phyloP scores from a whole-genome alignment of 352 stramenopile species.

The Phytophthora pluvialis region DNA sequence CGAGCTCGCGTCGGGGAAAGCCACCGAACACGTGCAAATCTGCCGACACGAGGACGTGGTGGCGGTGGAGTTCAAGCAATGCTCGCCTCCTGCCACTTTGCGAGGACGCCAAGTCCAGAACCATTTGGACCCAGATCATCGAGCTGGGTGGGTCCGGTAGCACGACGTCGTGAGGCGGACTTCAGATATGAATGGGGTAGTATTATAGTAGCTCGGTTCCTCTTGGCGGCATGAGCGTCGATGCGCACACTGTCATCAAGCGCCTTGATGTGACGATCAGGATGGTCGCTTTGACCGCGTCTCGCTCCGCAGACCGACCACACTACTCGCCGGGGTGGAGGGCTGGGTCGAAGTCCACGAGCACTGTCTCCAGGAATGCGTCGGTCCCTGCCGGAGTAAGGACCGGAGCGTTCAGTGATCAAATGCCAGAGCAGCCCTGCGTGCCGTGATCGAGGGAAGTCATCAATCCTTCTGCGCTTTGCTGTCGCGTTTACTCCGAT shows the following conservation, averaged over 20 bases:
- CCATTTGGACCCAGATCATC: neutral
- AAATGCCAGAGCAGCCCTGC: too few relatives aligned
- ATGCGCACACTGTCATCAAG: neutral
- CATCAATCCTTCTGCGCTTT: neutral
- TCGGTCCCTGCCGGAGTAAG: too few relatives aligned
- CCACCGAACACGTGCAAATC: slow-evolving; percentile 6
- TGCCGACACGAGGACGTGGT: neutral
- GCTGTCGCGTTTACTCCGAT: slow-evolving; percentile 8
- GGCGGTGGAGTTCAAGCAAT: slow-evolving; percentile 6
- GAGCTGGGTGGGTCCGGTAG: neutral
- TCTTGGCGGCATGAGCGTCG: neutral
- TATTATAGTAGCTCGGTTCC: neutral
- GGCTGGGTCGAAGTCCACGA: neutral
- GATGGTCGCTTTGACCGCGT: neutral
- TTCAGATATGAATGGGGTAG: neutral
- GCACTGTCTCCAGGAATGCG: neutral
- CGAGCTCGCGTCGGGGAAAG: too few relatives aligned
- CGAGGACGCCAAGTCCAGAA: neutral
- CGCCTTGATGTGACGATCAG: neutral
- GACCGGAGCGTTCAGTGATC: too few relatives aligned
- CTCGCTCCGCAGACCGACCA: neutral
- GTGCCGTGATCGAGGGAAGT: too few relatives aligned
- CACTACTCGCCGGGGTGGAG: too few relatives aligned
- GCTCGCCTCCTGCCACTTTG: slow-evolving; percentile 5
- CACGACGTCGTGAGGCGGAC: neutral